These are phyloP conservation scores for Canna indica DNA, from an alignment of 176 grass and related monocot genomes.

Conservation along the genomic window DNA sequence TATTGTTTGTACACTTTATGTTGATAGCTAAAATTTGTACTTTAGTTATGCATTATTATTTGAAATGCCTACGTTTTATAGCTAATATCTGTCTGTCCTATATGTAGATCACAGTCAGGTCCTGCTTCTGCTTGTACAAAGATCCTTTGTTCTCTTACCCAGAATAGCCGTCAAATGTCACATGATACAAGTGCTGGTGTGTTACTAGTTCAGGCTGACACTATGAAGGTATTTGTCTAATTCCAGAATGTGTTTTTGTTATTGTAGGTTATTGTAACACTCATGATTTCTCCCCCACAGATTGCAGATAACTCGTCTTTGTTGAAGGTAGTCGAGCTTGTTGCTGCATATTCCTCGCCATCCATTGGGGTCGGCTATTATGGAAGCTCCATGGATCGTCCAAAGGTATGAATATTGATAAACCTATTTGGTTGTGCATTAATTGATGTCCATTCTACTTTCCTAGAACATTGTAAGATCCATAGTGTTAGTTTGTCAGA, in stretches of 20 bases:
- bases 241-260: not conserved
- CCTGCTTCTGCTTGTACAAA: conserved; percentile 61
- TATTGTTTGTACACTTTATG: not conserved
- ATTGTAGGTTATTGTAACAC: not conserved
- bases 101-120: conserved; percentile 63
- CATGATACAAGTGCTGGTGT: conserved; percentile 66
- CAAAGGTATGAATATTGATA: conserved; percentile 37
- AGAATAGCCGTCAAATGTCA: conserved; percentile 48
- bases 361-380: conserved; percentile 82
- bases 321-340: conserved; percentile 52
- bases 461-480: not conserved
- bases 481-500: not conserved
- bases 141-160: conserved; percentile 46
- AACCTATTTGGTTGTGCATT: not conserved
- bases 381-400: conserved; percentile 56
- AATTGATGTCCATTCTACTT: not conserved
- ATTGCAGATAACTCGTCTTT: conserved; percentile 19
- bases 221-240: conserved; percentile 40
- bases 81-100: not conserved
- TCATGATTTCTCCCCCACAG: conserved; percentile 23
- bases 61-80: not conserved
- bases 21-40: not conserved
- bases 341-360: conserved; percentile 74
- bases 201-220: conserved; percentile 76
- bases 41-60: not conserved